These are phyloP conservation scores for Pyronema omphalodes DNA, from an alignment of 495 filamentous ascomycete species.

Conservation along the genomic window DNA sequence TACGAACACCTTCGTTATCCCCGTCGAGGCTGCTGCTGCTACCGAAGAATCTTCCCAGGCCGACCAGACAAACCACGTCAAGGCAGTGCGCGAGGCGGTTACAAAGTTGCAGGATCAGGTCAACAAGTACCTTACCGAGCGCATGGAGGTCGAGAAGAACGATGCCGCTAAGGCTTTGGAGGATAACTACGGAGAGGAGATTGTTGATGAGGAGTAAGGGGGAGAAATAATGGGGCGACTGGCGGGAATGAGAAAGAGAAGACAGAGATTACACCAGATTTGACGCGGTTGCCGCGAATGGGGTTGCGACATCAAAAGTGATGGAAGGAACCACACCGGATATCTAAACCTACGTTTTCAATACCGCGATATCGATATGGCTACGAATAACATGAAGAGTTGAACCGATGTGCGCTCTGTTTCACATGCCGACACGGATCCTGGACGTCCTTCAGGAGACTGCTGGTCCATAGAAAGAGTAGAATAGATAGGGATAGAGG, in stretches of 20 bases:
- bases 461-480: too few species aligned
- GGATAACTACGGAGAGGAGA: constrained; percentile 15
- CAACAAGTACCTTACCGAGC: constrained; percentile 64
- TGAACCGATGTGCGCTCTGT: too few species aligned
- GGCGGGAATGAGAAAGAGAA: constrained; percentile 60
- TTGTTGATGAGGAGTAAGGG: constrained; percentile 36
- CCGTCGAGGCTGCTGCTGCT: constrained; percentile 26
- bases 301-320: too few species aligned
- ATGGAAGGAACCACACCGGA: too few species aligned
- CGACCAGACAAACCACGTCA: constrained; percentile 50
- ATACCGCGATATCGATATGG: too few species aligned
- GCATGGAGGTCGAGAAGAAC: constrained; percentile 63
- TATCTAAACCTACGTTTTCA: too few species aligned
- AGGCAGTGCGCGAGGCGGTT: constrained; percentile 41
- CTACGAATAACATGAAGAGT: too few species aligned
- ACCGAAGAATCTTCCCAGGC: constrained; percentile 26
- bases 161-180: constrained; percentile 29
- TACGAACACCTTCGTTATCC: constrained; percentile 28
- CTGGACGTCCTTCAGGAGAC: too few species aligned
- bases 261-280: constrained; percentile 20
- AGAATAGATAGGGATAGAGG: too few species aligned
- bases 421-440: too few species aligned
- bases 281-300: too few species aligned
- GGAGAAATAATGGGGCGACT: constrained; percentile 44
- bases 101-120: constrained; percentile 48